Evolutionary conservation across 148 eudicot genomes (phyloP).

Genomic region (Amaranthus cruentus): DNA sequence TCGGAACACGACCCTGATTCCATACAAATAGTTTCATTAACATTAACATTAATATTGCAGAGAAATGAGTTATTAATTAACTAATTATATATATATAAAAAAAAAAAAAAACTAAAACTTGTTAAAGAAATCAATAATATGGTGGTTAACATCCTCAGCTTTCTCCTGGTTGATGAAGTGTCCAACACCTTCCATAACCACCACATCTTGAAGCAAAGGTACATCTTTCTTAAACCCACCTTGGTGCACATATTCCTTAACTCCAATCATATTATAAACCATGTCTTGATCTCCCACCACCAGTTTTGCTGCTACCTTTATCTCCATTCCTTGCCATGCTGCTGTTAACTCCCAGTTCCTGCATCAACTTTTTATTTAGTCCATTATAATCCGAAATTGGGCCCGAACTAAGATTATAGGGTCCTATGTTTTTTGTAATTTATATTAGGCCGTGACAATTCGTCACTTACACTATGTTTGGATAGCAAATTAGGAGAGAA

Average conservation of each 20-base stretch:
- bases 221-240: constrained; percentile 69
- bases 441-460: too few species aligned
- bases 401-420: too few species aligned
- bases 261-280: constrained; percentile 63
- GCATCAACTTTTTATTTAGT: neutral
- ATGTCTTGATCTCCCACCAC: constrained; percentile 63
- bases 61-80: too few species aligned
- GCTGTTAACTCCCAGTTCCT: constrained; percentile 84
- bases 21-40: too few species aligned
- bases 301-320: constrained; percentile 54
- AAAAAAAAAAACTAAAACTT: constrained; percentile 28
- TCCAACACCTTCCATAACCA: constrained; percentile 60
- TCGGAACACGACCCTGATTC: too few species aligned
- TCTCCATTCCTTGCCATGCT: constrained; percentile 57
- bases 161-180: constrained; percentile 79
- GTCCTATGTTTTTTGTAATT: too few species aligned
- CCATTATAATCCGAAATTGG: too few species aligned
- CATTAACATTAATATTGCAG: too few species aligned
- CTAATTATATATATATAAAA: too few species aligned
- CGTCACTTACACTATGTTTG: too few species aligned
- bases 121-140: constrained; percentile 45
- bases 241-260: constrained; percentile 59
- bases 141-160: constrained; percentile 42
- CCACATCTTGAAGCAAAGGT: constrained; percentile 51
- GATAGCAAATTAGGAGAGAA: too few species aligned